phyloP scores from a whole-genome alignment of 2,329 filamentous ascomycete species.

The Volutella citrinella region DNA sequence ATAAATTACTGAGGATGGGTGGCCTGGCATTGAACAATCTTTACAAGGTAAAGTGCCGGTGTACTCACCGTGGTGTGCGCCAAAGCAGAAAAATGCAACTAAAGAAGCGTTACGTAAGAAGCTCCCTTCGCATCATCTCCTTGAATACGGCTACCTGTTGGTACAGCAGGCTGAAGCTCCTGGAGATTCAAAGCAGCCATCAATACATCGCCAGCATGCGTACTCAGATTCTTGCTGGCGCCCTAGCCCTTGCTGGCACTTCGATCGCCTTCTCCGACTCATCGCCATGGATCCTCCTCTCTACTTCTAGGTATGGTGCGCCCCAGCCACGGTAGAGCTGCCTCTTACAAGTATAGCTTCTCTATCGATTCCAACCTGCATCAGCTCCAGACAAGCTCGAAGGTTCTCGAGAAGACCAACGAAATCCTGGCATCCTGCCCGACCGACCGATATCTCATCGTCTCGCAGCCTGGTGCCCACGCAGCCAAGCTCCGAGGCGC shows the following conservation, averaged over 20 bases:
- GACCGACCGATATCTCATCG: conserved; percentile 72
- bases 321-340: conserved; percentile 16
- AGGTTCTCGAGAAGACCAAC: conserved; percentile 42
- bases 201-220: conserved; percentile 46
- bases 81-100: conserved; percentile 17
- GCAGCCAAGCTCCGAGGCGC: conserved; percentile 61
- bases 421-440: conserved; percentile 64
- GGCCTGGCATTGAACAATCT: no score
- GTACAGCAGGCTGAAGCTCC: no score
- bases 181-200: conserved; percentile 19
- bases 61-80: conserved; percentile 27
- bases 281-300: conserved; percentile 86
- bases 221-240: conserved; percentile 47
- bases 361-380: conserved; percentile 29
- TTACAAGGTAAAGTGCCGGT: no score
- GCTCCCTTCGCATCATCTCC: conserved; percentile 21
- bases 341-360: conserved; percentile 29
- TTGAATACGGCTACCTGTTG: no score
- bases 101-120: conserved; percentile 27
- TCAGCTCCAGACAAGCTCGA: conserved; percentile 48
- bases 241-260: conserved; percentile 54
- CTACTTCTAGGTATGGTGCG: conserved; percentile 69
- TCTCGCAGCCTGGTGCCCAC: conserved; percentile 73
- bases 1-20: background rate
- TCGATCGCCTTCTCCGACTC: conserved; percentile 78